Evolutionary conservation across 2,329 filamentous ascomycete genomes (phyloP), one percentile per base, ranked within the genome.

Genomic region (Cercospora brassicicola): DNA sequence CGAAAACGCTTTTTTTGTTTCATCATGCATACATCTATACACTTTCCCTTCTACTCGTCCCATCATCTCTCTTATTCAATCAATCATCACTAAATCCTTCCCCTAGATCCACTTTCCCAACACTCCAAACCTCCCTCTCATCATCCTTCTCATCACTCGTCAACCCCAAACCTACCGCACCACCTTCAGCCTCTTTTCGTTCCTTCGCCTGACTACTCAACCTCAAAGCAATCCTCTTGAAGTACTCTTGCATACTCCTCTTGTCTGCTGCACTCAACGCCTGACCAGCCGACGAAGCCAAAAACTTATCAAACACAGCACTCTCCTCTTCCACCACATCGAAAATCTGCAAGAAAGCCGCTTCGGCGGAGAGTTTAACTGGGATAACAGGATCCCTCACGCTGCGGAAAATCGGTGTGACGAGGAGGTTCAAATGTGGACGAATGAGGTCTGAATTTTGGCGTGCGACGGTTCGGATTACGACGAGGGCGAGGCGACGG

Each of bases 171-270:
- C 93, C 93, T 57, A 94, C 94, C 67, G 90, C 87, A 7, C 94
- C 95, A 69, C 94, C 94, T 78, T 97, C 94, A 0, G 95, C 95
- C 73, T 97, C 94, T 76, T 88, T 91, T 74, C 95, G 87, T 82
- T 99, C 95, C 70, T 93, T 87, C 1, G 92, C 93, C 79, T 98
- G 95, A 18, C 84, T 87, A n/a, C 91, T 94, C 20, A 98, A 82
- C 73, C 94, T 88, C 76, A 94, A 80, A 1, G 93, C 93, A 71
- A 99, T 92, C 51, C 95, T 86, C 85, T 97, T 97, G 83, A 98
- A 98, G 82, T 99, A 99, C 79, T 99, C 95, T 67, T 90, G 87
- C 91, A 99, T 97, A 79, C 90, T 93, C 73, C 94, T 87, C 85
- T 96, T 95, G 18, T 89, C 89, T 48, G 88, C 90, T 0, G 91